Conservation (phyloP, 2,329 filamentous ascomycete species). For the Pestalotiopsis sp. region DNA sequence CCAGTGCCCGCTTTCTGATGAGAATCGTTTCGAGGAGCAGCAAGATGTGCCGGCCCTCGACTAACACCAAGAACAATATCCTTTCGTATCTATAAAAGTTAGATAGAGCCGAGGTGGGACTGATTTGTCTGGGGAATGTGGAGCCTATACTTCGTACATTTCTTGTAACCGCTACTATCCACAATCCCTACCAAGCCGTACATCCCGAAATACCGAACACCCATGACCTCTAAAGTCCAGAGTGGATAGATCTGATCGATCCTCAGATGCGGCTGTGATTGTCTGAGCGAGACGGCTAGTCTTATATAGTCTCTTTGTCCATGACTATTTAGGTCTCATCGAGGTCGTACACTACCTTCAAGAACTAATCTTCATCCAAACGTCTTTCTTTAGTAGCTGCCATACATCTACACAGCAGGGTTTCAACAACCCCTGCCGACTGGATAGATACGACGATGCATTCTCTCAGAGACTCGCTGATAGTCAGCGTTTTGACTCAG, state of each 20-base stretch:
- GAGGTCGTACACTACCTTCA: not conserved
- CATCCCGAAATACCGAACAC: not conserved
- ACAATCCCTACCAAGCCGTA: not conserved
- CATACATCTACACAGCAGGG: conserved; percentile 6
- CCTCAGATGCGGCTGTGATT: not conserved
- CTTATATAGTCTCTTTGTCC: not conserved
- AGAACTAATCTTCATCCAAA: not conserved
- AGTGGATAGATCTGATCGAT: not conserved
- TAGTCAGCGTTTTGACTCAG: conserved; percentile 33
- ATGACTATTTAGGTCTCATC: not conserved
- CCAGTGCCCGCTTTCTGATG: too few relatives aligned
- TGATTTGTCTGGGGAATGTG: not conserved
- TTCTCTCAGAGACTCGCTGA: conserved; percentile 34
- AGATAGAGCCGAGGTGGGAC: not conserved
- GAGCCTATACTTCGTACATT: not conserved
- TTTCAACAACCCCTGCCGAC: conserved; percentile 20
- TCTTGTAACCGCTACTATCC: not conserved
- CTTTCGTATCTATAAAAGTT: not conserved
- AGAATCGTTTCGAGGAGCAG: not conserved
- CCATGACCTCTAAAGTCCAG: not conserved
- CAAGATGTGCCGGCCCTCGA: not conserved
- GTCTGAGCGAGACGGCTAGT: not conserved
- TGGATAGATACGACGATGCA: conserved; percentile 16
- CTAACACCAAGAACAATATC: not conserved
- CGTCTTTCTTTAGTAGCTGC: not conserved